Evolutionary conservation across 2,329 filamentous ascomycete genomes (phyloP), one percentile per base, ranked within the genome.

Genomic region (Pestalotiopsis sp.): DNA sequence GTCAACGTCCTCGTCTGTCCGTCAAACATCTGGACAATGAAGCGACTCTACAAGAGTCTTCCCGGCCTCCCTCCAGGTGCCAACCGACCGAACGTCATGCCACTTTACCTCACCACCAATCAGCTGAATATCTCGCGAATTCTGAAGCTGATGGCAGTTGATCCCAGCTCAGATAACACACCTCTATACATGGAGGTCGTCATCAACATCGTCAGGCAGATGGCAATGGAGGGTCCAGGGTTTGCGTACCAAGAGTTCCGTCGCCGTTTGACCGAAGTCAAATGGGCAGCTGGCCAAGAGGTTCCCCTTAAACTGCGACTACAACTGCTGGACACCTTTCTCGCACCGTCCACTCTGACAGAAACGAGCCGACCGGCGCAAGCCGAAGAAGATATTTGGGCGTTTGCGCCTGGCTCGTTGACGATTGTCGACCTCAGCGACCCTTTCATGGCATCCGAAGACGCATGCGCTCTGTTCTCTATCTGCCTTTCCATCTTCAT

Each of bases 341-440:
- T 88, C 17, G 80, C 83, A 5, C 70, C 72, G 3, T 72, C 72
- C 1, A 1, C 25, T 1, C 58, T 52, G 62, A 72, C 63, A 5
- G 69, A 60, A 49, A 70, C 45, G 12, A 73, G 66, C 13, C 62
- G 64, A 25, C 68, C 63, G 38, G 72, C 67, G 17, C 27, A 5
- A n/a, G 60, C 68, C 13, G 13, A 63, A 23, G 56, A 71, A 57
- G 38, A 74, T 36, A 73, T 74, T 3, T 75, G 70, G 71, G 61
- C 68, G 2, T 78, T 80, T 25, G 68, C 77, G 2, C 80, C 81
- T 1, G 85, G 86, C 0, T 80, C 80, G 2, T 74, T 89, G 13
- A 90, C 86, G 0, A 88, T 90, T 62, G 78, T 90, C 49, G 88
- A 91, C 70, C 75, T 90, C 25, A 87, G 83, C 60, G 86, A 86